Conservation (phyloP, 1,139 yeast species). For the Yamadazyma trypodendri region DNA sequence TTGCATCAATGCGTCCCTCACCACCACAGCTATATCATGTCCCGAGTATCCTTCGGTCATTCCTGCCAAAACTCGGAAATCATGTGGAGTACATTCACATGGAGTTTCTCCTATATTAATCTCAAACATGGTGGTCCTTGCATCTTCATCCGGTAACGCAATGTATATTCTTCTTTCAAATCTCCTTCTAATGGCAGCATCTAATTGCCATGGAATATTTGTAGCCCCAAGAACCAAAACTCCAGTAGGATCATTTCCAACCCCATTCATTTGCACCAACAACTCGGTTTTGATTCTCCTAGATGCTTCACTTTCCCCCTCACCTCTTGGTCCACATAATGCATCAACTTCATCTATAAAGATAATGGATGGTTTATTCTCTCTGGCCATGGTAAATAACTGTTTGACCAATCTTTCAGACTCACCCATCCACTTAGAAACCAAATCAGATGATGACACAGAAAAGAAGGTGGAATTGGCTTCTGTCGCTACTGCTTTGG, state of each 20-base stretch:
- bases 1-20: slow-evolving; percentile 96
- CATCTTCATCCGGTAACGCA: slow-evolving; percentile 88
- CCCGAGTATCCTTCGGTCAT: slow-evolving; percentile 99
- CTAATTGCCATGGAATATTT: slow-evolving; percentile 98
- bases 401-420: slow-evolving; percentile 94
- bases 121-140: slow-evolving; percentile 91
- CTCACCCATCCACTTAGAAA: slow-evolving; percentile 99
- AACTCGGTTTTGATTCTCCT: slow-evolving; percentile 95
- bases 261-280: slow-evolving; percentile 98
- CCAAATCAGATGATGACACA: slow-evolving; percentile 90
- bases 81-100: slow-evolving; percentile 70
- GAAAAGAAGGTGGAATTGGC: slow-evolving; percentile 96
- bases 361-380: slow-evolving; percentile 89
- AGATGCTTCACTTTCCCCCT: slow-evolving; percentile 95
- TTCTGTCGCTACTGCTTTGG: slow-evolving; percentile 98
- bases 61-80: slow-evolving; percentile 75
- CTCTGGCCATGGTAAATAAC: slow-evolving; percentile 92
- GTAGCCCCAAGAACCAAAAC: slow-evolving; percentile 97
- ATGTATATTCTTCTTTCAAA: slow-evolving; percentile 94
- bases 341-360: slow-evolving; percentile 99
- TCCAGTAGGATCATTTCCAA: slow-evolving; percentile 91
- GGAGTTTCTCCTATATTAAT: slow-evolving; percentile 90
- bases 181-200: slow-evolving; percentile 95
- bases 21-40: slow-evolving; percentile 95
- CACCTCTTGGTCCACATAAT: slow-evolving; percentile 96